Percentiles rank a stretch among this genome's conserved stretches.
Evolutionary conservation across 306 rosid species (phyloP).

Genomic region (Begonia peltatifolia): DNA sequence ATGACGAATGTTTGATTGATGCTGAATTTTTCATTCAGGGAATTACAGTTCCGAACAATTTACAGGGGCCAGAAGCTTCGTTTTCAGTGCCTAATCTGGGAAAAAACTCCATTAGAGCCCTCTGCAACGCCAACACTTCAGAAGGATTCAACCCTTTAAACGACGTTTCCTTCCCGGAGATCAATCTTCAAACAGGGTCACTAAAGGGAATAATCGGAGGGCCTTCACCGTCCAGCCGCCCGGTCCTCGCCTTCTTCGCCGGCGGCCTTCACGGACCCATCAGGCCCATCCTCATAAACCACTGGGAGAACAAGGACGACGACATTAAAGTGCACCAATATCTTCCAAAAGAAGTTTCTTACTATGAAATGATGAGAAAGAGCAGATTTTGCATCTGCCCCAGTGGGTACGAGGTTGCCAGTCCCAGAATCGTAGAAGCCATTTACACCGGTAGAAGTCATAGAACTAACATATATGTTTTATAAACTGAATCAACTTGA

Average conservation of each 20-base stretch:
- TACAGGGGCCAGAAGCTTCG: conserved; percentile 68
- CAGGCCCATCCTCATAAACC: conserved; percentile 50
- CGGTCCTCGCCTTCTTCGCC: conserved; percentile 58
- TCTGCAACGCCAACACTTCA: conserved; percentile 82
- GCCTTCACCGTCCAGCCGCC: conserved; percentile 49
- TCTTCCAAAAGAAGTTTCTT: conserved; percentile 60
- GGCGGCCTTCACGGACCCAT: conserved; percentile 81
- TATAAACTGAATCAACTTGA: no score
- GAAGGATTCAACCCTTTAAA: conserved; percentile 65
- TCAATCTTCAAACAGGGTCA: conserved; percentile 53
- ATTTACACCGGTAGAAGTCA: conserved; percentile 42
- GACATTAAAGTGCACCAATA: conserved; percentile 48
- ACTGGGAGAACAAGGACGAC: conserved; percentile 69
- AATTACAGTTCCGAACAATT: not conserved
- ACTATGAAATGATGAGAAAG: conserved; percentile 55
- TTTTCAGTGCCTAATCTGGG: conserved; percentile 25
- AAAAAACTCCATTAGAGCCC: conserved; percentile 52
- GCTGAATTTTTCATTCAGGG: not conserved
- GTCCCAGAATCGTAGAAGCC: conserved; percentile 83
- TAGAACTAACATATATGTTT: no score
- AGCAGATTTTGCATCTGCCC: conserved; percentile 85
- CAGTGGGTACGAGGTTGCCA: conserved; percentile 86
- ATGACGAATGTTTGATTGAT: not conserved
- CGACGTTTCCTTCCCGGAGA: conserved; percentile 81
- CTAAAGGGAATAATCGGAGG: conserved; percentile 45